Evolutionary conservation across 2,329 filamentous ascomycete genomes (phyloP).

Genomic region (Byssochlamys sp.): DNA sequence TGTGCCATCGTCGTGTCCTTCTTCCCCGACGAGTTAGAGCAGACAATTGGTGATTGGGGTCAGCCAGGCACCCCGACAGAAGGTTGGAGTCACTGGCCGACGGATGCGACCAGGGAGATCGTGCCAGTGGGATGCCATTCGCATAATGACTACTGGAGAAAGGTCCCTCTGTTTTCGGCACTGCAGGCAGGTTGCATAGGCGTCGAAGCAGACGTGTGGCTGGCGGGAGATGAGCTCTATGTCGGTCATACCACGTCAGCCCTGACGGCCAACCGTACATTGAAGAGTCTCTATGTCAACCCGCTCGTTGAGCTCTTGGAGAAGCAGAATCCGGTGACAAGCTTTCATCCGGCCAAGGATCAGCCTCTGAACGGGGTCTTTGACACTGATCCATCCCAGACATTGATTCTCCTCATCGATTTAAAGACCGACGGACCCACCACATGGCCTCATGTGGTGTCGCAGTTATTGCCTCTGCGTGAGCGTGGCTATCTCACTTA

Average conservation of each 20-base stretch:
- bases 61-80: conserved; percentile 25
- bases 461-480: conserved; percentile 40
- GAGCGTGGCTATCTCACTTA: conserved; percentile 42
- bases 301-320: conserved; percentile 43
- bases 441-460: conserved; percentile 28
- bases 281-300: conserved; percentile 45
- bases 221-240: conserved; percentile 44
- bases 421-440: conserved; percentile 35
- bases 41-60: conserved; percentile 32
- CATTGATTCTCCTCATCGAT: conserved; percentile 45
- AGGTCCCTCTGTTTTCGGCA: conserved; percentile 46
- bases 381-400: conserved; percentile 39
- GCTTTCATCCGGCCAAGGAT: conserved; percentile 23
- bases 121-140: conserved; percentile 45
- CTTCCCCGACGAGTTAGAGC: conserved; percentile 34
- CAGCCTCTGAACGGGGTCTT: conserved; percentile 40
- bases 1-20: conserved; percentile 30
- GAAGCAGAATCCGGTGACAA: conserved; percentile 37
- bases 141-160: conserved; percentile 52
- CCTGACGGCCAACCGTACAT: conserved; percentile 39
- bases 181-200: conserved; percentile 45
- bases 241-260: conserved; percentile 45
- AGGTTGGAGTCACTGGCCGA: conserved; percentile 32
- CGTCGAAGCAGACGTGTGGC: conserved; percentile 51
- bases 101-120: conserved; percentile 41